These are phyloP conservation scores for Colletotrichum neosansevieriae DNA, from an alignment of 2,329 filamentous ascomycete genomes.

Conservation along the genomic window DNA sequence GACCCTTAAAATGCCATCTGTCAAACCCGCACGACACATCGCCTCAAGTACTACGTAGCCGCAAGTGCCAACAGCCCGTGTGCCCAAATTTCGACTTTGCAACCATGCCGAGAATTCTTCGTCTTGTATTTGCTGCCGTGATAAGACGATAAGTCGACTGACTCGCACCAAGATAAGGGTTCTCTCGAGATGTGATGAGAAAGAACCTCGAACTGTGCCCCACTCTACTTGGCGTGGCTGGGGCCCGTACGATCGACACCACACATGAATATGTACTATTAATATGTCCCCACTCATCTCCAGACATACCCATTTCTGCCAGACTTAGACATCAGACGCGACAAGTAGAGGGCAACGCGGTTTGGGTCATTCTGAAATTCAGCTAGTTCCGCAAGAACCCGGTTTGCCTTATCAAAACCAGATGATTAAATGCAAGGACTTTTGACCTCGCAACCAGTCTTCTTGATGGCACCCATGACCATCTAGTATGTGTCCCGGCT, in stretches of 20 bases:
- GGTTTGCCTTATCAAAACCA: no score
- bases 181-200: background rate
- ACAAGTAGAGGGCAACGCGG: background rate
- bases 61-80: background rate
- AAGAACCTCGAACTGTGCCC: slow-evolving; percentile 10
- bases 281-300: slow-evolving; percentile 26
- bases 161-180: slow-evolving; percentile 29
- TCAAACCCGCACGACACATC: background rate
- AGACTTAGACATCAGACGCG: background rate
- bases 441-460: no score
- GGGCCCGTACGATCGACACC: slow-evolving; percentile 9
- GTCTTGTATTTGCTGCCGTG: background rate
- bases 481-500: no score
- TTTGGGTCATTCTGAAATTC: no score
- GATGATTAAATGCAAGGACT: no score
- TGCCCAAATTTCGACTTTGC: background rate
- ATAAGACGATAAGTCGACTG: slow-evolving; percentile 23
- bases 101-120: background rate
- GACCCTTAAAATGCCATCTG: background rate
- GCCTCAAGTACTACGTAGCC: background rate
- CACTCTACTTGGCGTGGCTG: slow-evolving; percentile 23
- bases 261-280: background rate
- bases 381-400: no score
- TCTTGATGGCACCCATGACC: no score
- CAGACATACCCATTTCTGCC: slow-evolving; percentile 10